Conservation (phyloP, 108 stramenopile species). For the Cylindrotheca fusiformis region DNA sequence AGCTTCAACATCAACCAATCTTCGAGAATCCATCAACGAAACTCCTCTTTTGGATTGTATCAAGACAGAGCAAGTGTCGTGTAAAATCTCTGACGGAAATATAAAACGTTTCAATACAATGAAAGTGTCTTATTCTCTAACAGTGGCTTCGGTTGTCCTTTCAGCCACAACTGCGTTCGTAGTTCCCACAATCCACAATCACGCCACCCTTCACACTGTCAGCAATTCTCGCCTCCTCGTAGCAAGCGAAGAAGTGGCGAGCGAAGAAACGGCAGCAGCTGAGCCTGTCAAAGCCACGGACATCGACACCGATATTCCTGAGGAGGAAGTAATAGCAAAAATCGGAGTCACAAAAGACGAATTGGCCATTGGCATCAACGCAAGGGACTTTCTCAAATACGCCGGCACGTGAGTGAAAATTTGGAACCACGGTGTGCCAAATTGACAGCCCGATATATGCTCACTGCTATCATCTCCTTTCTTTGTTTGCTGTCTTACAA, state of each 20-base stretch:
- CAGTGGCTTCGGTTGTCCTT: no score
- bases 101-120: no score
- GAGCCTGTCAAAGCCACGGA: not conserved
- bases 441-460: not conserved
- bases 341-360: slow-evolving; percentile 55
- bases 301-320: slow-evolving; percentile 17
- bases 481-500: slow-evolving; percentile 3
- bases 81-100: no score
- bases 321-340: slow-evolving; percentile 24
- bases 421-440: not conserved
- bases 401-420: slow-evolving; percentile 73
- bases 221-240: not conserved
- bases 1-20: no score
- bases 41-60: no score
- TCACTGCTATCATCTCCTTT: slow-evolving; percentile 7
- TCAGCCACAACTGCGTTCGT: no score
- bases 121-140: no score
- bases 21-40: no score
- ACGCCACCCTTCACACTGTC: no score
- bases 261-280: not conserved
- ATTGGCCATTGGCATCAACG: slow-evolving; percentile 70
- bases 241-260: not conserved
- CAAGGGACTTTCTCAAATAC: slow-evolving; percentile 66
- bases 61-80: no score
- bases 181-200: no score